Percentiles rank a stretch among this genome's conserved stretches.
Evolutionary conservation across 768 basidiomycete species (phyloP).

Genomic region (Russula abietina): DNA sequence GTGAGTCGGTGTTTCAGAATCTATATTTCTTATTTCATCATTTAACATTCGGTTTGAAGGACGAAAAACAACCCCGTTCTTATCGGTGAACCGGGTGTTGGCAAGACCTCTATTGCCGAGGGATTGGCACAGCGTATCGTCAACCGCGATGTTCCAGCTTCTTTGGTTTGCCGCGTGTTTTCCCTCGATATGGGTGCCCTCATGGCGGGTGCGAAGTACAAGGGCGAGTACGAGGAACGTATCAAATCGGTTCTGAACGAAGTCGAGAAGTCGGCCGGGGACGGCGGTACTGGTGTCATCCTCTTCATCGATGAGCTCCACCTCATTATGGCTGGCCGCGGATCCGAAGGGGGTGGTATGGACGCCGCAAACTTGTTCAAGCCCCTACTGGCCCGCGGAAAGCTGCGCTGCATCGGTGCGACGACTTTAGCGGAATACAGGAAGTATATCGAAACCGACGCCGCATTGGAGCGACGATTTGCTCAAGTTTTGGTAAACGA

Average conservation of each 20-base stretch:
- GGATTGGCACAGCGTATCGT: constrained; percentile 94
- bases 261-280: constrained; percentile 80
- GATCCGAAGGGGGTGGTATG: constrained; percentile 82
- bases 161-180: constrained; percentile 66
- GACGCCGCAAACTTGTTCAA: constrained; percentile 92
- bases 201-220: constrained; percentile 90
- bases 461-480: constrained; percentile 85
- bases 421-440: constrained; percentile 90
- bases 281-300: constrained; percentile 66
- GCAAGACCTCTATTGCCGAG: constrained; percentile 93
- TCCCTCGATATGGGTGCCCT: constrained; percentile 94
- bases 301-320: constrained; percentile 95
- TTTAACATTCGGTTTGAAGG: constrained; percentile 35
- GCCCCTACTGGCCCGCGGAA: constrained; percentile 84
- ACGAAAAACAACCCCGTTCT: constrained; percentile 98
- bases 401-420: constrained; percentile 74
- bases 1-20: constrained; percentile 31
- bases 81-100: constrained; percentile 91
- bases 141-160: constrained; percentile 83
- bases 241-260: constrained; percentile 90
- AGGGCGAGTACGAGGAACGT: constrained; percentile 95
- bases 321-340: constrained; percentile 87
- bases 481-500: constrained; percentile 93
- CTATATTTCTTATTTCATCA: background rate
- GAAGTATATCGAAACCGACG: constrained; percentile 90